Percentiles rank a stretch among this genome's conserved stretches.
phyloP scores from a whole-genome alignment of 2,329 filamentous ascomycete genomes.

The Penicillium sp. region DNA sequence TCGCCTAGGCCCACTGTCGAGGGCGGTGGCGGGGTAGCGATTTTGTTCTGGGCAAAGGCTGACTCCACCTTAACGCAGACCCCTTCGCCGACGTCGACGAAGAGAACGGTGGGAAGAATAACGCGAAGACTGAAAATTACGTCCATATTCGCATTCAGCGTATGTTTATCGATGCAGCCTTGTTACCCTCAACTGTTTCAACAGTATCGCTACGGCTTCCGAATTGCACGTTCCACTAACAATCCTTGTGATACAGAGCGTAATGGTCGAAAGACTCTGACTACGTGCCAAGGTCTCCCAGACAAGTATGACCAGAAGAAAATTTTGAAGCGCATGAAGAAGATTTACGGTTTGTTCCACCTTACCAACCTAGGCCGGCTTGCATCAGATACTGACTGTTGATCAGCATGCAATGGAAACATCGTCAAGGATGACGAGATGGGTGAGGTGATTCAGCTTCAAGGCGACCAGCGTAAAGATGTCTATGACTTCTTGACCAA shows the following conservation, averaged over 20 bases:
- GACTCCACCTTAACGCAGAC: constrained; percentile 60
- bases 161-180: constrained; percentile 53
- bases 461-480: constrained; percentile 98
- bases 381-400: constrained; percentile 18
- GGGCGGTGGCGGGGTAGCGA: constrained; percentile 38
- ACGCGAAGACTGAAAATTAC: constrained; percentile 91
- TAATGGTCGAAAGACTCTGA: constrained; percentile 99
- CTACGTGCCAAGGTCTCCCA: constrained; percentile 96
- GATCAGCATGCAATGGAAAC: constrained; percentile 96
- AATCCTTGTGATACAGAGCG: constrained; percentile 65
- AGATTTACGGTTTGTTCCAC: constrained; percentile 78
- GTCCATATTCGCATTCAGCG: constrained; percentile 99
- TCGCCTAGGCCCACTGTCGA: not conserved
- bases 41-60: constrained; percentile 32
- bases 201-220: not conserved
- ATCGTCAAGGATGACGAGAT: constrained; percentile 94
- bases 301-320: constrained; percentile 99
- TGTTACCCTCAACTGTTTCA: not conserved
- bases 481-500: constrained; percentile 98
- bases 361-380: not conserved
- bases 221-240: not conserved
- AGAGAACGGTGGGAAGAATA: constrained; percentile 92
- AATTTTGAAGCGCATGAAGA: constrained; percentile 99
- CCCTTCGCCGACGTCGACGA: constrained; percentile 99
- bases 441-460: constrained; percentile 99